A percentile compares a stretch with the other conserved stretches of the same genome.
These are phyloP conservation scores for Cytospora piceae DNA, from an alignment of 2,329 filamentous ascomycete genomes.

Conservation along the genomic window DNA sequence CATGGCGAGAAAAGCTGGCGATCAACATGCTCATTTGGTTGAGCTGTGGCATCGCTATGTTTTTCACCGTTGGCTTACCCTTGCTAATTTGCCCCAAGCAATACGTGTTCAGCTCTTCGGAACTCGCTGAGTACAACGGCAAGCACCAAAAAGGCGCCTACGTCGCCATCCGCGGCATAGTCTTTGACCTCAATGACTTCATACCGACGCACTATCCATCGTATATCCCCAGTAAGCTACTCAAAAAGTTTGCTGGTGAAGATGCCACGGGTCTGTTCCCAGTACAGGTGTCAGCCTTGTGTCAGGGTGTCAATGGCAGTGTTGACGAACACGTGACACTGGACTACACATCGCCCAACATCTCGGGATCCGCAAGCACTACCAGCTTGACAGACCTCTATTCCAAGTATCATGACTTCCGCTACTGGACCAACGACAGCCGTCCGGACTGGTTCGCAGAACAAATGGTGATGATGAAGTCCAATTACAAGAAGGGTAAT, in stretches of 20 bases:
- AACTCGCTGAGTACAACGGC: constrained; percentile 76
- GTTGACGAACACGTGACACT: constrained; percentile 76
- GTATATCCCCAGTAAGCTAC: constrained; percentile 60
- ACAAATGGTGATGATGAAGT: constrained; percentile 76
- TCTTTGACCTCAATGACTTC: constrained; percentile 80
- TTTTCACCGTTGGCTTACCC: constrained; percentile 91
- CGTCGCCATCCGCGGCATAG: constrained; percentile 82
- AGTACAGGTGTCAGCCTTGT: constrained; percentile 90
- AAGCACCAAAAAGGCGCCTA: constrained; percentile 67
- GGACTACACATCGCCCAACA: constrained; percentile 80
- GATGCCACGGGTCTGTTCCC: constrained; percentile 93
- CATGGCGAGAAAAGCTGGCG: constrained; percentile 96
- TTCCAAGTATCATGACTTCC: constrained; percentile 88
- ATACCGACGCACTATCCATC: constrained; percentile 78
- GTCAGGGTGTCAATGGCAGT: constrained; percentile 71
- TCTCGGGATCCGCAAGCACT: constrained; percentile 66
- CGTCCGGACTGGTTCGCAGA: constrained; percentile 92
- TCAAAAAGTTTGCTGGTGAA: constrained; percentile 81
- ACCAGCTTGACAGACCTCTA: constrained; percentile 73
- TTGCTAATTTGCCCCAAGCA: constrained; percentile 88
- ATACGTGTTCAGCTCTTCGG: constrained; percentile 78
- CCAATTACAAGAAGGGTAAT: constrained; percentile 80
- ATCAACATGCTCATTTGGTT: constrained; percentile 99
- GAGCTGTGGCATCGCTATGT: constrained; percentile 74
- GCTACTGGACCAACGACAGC: constrained; percentile 77